Conservation (phyloP, 345 rosid genomes). For the Melastoma malabathricum region DNA sequence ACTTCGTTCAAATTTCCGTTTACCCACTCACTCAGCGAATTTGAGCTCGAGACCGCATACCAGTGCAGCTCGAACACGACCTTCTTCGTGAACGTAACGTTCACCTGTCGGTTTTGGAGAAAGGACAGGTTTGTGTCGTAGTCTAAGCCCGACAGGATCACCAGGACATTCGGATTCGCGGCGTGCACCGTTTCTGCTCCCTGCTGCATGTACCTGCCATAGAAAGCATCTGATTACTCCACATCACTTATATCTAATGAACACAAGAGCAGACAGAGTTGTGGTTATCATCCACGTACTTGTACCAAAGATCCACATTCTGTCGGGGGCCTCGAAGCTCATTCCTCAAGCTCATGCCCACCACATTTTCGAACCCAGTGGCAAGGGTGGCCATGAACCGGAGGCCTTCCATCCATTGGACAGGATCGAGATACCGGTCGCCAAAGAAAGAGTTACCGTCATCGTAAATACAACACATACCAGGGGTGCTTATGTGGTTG, state of each 20-base stretch:
- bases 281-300: no score
- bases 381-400: no score
- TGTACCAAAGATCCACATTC: no score
- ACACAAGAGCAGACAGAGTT: no score
- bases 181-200: conserved; percentile 82
- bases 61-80: conserved; percentile 74
- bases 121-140: conserved; percentile 55
- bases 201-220: conserved; percentile 65
- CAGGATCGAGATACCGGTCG: conserved; percentile 22
- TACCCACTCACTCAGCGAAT: no score
- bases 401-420: conserved; percentile 25
- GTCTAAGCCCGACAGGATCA: conserved; percentile 63
- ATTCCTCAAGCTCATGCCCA: no score
- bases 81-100: conserved; percentile 65
- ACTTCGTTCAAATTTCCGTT: no score
- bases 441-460: conserved; percentile 44
- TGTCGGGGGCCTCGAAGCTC: no score
- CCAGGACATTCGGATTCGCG: conserved; percentile 59
- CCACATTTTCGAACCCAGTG: no score
- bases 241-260: no score
- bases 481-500: conserved; percentile 35
- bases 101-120: conserved; percentile 30
- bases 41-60: conserved; percentile 49
- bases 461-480: conserved; percentile 26
- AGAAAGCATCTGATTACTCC: no score